phyloP scores from a whole-genome alignment of 2,329 filamentous ascomycete species.

The Pseudogymnoascus sp. region DNA sequence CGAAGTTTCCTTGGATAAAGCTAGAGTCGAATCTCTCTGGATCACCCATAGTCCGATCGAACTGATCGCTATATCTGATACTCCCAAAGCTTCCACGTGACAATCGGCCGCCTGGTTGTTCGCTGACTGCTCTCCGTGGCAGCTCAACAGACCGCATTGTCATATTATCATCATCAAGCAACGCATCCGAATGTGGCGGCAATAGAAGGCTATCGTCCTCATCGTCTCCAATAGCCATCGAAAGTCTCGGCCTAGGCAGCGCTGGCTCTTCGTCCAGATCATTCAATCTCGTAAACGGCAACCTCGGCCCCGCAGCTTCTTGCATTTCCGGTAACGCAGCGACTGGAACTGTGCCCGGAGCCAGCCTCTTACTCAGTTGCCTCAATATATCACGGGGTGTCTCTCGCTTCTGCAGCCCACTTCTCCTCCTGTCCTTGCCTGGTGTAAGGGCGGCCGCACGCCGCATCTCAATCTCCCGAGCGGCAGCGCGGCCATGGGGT shows the following conservation, averaged over 20 bases:
- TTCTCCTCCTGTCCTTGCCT: conserved; percentile 50
- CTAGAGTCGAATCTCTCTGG: conserved; percentile 24
- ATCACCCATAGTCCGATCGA: conserved; percentile 28
- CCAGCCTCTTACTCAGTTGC: conserved; percentile 47
- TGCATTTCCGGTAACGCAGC: conserved; percentile 23
- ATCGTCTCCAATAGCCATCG: conserved; percentile 45
- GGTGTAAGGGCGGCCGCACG: conserved; percentile 55
- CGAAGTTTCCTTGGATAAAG: conserved; percentile 21
- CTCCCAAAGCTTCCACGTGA: conserved; percentile 45
- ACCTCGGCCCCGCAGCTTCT: conserved; percentile 10
- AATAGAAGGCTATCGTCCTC: conserved; percentile 37
- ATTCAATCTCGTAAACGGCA: conserved; percentile 24
- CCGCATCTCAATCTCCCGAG: conserved; percentile 50
- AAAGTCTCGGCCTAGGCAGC: conserved; percentile 46
- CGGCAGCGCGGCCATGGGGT: conserved; percentile 55
- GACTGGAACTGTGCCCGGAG: conserved; percentile 33
- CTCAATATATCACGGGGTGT: conserved; percentile 48
- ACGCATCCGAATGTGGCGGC: conserved; percentile 46
- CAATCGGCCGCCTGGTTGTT: conserved; percentile 38
- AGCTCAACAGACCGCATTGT: conserved; percentile 55
- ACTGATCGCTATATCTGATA: conserved; percentile 47
- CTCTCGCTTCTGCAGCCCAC: conserved; percentile 48
- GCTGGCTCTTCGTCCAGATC: conserved; percentile 36
- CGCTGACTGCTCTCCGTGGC: conserved; percentile 44
- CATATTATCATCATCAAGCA: conserved; percentile 51